Percentiles rank a stretch among this genome's conserved stretches.
These are phyloP conservation scores for Sugiyamaella americana DNA, from an alignment of 805 yeast species.

Conservation along the genomic window DNA sequence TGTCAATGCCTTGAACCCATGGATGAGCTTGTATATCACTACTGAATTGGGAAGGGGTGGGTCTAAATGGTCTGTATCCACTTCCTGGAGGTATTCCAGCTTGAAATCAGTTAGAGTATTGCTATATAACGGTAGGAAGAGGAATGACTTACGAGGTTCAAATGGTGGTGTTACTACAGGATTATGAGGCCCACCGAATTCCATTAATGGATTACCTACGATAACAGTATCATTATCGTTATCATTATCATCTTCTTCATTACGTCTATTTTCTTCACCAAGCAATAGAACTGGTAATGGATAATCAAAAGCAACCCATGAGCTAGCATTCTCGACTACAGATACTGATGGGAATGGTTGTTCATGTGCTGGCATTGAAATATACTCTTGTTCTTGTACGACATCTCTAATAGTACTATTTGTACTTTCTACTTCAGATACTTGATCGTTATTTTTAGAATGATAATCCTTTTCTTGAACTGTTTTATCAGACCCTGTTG, in stretches of 20 bases:
- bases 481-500: too few species aligned
- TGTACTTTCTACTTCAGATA: too few species aligned
- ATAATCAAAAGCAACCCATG: slow-evolving; percentile 15
- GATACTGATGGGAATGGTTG: slow-evolving; percentile 3
- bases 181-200: neutral
- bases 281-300: slow-evolving; percentile 12
- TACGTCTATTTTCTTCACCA: neutral
- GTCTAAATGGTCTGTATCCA: slow-evolving; percentile 4
- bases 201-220: neutral
- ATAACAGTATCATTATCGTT: neutral
- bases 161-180: neutral
- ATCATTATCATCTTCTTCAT: neutral
- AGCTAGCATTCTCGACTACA: slow-evolving; percentile 8
- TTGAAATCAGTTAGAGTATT: neutral
- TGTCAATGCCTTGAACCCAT: neutral
- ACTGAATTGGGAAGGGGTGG: neutral
- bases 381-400: too few species aligned
- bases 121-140: too few species aligned
- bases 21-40: neutral
- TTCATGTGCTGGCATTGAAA: neutral
- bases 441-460: too few species aligned
- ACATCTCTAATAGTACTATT: too few species aligned
- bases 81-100: neutral
- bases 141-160: too few species aligned
- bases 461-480: too few species aligned